Base-by-base conservation (phyloP, 306 rosid species). In the Medicago ruthenica region DNA sequence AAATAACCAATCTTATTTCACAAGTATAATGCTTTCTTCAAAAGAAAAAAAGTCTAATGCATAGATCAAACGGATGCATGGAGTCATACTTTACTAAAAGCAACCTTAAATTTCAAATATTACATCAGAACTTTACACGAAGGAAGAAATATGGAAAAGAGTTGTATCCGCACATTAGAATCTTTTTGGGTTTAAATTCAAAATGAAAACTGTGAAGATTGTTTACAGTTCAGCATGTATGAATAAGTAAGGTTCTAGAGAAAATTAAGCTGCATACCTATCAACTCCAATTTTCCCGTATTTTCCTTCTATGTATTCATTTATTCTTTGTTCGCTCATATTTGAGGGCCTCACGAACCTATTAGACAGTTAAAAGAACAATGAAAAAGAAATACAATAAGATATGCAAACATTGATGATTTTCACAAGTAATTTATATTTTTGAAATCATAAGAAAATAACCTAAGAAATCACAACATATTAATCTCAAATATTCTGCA, bases 251-350 rank as follows among this genome's bases (percentile, higher is more conserved):
- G 58, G 41, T 31, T 58, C 15, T 59, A 41, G 76, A 36, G 68
- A 5, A 68, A 75, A 74, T 21, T 59, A 69, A 81, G 66, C 60
- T 47, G 51, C 87, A 72, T 87, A 94, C 97, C 93, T 90, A 65
- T 90, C 90, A 22, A 91, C 98, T 71, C 98, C 97, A 86, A 90
- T 85, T 60, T 92, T 94, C 58, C 98, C 98, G 17, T 94, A 94
- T 65, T 94, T 94, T 64, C 96, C 97, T 81, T 90, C 93, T 74
- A 92, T 87, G 71, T 94, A 94, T 77, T 90, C 93, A 77, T 86
- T 90, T 81, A 90, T 86, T 79, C 87, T 83, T 53, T 68, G 86
- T 70, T 90, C 86, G 0, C 87, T 85, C 97, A 94, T 94, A 73
- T 60, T 81, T 17, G 96, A 36, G 9, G 98, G 98, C 86, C 96